Base-by-base conservation (phyloP, 805 yeast genomes). In the Wickerhamiella azyma region DNA sequence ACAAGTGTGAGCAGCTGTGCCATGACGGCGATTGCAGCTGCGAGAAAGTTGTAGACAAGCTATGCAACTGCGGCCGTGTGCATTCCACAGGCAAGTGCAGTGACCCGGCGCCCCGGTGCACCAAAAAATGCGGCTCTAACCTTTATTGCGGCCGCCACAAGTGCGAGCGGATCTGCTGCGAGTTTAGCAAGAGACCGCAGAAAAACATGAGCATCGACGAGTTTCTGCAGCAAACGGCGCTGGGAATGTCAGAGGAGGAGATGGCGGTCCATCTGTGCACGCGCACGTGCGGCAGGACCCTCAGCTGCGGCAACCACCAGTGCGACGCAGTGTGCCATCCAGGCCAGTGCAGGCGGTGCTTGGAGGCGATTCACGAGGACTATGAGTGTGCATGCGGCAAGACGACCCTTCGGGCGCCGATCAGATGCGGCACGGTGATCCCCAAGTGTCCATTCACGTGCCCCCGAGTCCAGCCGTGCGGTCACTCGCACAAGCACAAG, bases 331-430 rank as follows among this genome's bases (percentile, higher is more conserved):
- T 52, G 6, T 61, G 65, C 39, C 65, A 61, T 41, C 48, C 56
- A 1, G 65, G 65, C 6, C 54, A 52, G n/a, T 61, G 65, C 44
- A 55, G 52, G 10, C 55, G 62, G 2, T 61, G 65, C 37, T 47
- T 53, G 16, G 55, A 54, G 24, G 57, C 62, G 1, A 50, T 57
- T 8, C 56, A 54, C 39, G 58, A 56, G 8, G 64, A 60, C 43
- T 52, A 55, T 32, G 18, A 47, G 11, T 61, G 65, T 41, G 48
- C 58, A 9, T 61, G 65, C 51, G 65, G 65, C 1, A 45, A 47
- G 11, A 59, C 63, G 6, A 39, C 18, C 3, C 24, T 59, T 26
- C 50, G 51, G 46, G 64, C 65, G 3, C 65, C 65, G 3, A 55
- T 61, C 7, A 52, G 60, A 1, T 61, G 65, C 38, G 65, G 65